Conservation (phyloP, 2,329 filamentous ascomycete genomes). For the Nigrograna mackinnonii region DNA sequence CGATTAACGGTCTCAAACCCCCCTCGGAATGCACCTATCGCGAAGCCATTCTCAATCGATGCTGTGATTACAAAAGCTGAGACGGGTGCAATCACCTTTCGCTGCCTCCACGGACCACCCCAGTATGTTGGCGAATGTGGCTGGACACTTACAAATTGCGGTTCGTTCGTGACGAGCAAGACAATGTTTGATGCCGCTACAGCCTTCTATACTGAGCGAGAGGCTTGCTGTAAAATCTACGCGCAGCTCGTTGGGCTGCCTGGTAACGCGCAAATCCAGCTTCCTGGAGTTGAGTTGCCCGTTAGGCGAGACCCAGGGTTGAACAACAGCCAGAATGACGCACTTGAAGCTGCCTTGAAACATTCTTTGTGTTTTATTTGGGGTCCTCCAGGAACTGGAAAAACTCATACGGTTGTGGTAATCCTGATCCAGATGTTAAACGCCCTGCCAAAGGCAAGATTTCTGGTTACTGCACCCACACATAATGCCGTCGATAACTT, state of each 20-base stretch:
- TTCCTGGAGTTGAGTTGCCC: conserved; percentile 15
- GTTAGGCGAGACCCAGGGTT: conserved; percentile 15
- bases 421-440: conserved; percentile 41
- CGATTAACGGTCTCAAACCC: conserved; percentile 35
- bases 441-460: conserved; percentile 16
- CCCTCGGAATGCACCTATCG: conserved; percentile 34
- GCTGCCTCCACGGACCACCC: conserved; percentile 45
- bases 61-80: conserved; percentile 39
- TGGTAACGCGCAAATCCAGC: conserved; percentile 9
- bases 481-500: conserved; percentile 53
- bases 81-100: conserved; percentile 34
- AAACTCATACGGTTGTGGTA: conserved; percentile 47
- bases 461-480: conserved; percentile 48
- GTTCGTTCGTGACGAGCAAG: conserved; percentile 47
- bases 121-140: conserved; percentile 39
- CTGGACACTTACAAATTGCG: conserved; percentile 44
- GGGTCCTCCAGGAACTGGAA: conserved; percentile 52
- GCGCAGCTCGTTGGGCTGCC: conserved; percentile 17
- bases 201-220: conserved; percentile 28
- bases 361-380: conserved; percentile 45
- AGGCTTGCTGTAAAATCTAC: conserved; percentile 39
- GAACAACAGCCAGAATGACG: conserved; percentile 41
- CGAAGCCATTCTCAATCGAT: conserved; percentile 40
- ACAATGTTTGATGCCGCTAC: conserved; percentile 44
- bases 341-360: conserved; percentile 33